Evolutionary conservation across 1,284 basidiomycete genomes (phyloP).

Genomic region (Puccinia hordei): DNA sequence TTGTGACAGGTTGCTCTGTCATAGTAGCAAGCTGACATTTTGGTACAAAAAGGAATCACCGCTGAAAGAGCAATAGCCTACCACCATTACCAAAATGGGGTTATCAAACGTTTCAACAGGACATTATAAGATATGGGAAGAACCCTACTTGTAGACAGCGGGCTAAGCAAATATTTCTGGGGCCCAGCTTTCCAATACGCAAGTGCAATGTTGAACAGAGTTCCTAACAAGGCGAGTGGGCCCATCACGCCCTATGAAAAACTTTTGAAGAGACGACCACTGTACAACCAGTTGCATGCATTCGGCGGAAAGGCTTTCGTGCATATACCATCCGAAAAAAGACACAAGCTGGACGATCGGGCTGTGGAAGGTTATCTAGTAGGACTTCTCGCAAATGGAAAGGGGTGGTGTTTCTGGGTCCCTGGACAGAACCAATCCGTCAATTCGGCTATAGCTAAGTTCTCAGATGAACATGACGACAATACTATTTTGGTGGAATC

Average conservation of each 20-base stretch:
- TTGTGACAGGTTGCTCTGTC: too few species aligned
- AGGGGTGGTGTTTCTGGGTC: conserved; percentile 19
- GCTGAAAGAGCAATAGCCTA: not conserved
- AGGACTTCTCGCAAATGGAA: not conserved
- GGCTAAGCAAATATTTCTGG: conserved; percentile 32
- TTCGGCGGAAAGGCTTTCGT: conserved; percentile 20
- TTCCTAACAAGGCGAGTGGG: conserved; percentile 20
- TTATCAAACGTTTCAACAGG: conserved; percentile 12
- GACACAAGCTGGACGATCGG: not conserved
- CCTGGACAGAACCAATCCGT: not conserved
- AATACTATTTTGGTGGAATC: too few species aligned
- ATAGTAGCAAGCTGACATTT: too few species aligned
- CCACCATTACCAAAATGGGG: conserved; percentile 30
- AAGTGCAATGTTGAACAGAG: not conserved
- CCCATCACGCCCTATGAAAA: not conserved
- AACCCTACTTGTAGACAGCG: too few species aligned
- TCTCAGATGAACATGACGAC: too few species aligned
- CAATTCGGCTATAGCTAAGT: too few species aligned
- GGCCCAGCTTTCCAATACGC: conserved; percentile 19
- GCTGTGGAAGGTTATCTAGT: not conserved
- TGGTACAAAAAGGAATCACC: not conserved
- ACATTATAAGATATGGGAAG: too few species aligned
- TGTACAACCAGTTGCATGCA: not conserved
- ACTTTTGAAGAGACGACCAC: not conserved
- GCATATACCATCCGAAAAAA: not conserved